Evolutionary conservation across 2,329 filamentous ascomycete genomes (phyloP).

Genomic region (Cladophialophora immunda): DNA sequence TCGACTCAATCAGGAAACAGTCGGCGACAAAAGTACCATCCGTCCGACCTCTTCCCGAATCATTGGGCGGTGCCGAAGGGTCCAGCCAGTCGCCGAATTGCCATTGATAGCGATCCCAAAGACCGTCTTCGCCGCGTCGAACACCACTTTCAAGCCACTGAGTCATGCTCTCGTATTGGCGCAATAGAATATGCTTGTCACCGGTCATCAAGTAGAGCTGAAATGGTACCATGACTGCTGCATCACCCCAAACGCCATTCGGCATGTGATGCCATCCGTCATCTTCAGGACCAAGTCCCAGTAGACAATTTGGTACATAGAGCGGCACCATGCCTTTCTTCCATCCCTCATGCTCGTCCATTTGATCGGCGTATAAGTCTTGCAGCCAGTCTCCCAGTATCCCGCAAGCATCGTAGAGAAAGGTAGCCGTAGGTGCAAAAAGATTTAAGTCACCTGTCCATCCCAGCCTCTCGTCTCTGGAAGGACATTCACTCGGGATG

Average conservation of each 20-base stretch:
- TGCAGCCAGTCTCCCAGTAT: slow-evolving; percentile 62
- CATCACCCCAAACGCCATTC: slow-evolving; percentile 53
- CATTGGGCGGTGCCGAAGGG: slow-evolving; percentile 48
- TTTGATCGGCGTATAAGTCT: slow-evolving; percentile 55
- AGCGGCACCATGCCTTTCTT: slow-evolving; percentile 44
- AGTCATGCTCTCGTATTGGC: slow-evolving; percentile 49
- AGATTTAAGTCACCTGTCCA: slow-evolving; percentile 63
- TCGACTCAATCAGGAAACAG: slow-evolving; percentile 50
- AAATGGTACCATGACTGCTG: slow-evolving; percentile 49
- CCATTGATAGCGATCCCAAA: slow-evolving; percentile 48
- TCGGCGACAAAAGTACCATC: slow-evolving; percentile 50
- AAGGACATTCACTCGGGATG: slow-evolving; percentile 67
- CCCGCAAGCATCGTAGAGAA: slow-evolving; percentile 62
- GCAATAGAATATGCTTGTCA: slow-evolving; percentile 47
- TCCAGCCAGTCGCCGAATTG: slow-evolving; percentile 56
- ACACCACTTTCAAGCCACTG: slow-evolving; percentile 50
- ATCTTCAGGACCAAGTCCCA: neutral
- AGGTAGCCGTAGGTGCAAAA: slow-evolving; percentile 62
- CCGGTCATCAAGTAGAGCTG: slow-evolving; percentile 47
- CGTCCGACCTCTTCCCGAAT: slow-evolving; percentile 47
- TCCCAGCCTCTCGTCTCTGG: slow-evolving; percentile 63
- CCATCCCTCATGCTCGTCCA: slow-evolving; percentile 24
- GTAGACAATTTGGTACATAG: slow-evolving; percentile 44
- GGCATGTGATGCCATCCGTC: slow-evolving; percentile 22
- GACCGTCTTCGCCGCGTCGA: slow-evolving; percentile 44